These are phyloP conservation scores for Akanthomyces uredinophilus DNA, from an alignment of 2,329 filamentous ascomycete genomes.

Conservation along the genomic window DNA sequence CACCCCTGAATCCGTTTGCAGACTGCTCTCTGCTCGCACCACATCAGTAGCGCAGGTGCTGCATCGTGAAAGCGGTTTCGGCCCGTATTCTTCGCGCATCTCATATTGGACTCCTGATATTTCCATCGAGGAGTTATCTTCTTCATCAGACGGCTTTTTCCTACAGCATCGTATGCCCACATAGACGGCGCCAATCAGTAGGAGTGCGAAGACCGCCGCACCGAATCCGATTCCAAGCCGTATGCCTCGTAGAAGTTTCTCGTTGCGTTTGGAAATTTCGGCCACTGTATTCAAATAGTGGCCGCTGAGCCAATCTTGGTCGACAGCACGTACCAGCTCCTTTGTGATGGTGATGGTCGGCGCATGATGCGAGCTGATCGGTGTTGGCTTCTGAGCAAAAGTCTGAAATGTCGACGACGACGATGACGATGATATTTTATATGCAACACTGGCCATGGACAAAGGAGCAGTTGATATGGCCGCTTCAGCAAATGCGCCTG, in stretches of 20 bases:
- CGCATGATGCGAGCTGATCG: not conserved
- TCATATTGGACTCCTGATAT: conserved; percentile 12
- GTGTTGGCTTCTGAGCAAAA: not conserved
- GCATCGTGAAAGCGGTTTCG: conserved; percentile 6
- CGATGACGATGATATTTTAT: not conserved
- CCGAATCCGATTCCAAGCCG: conserved; percentile 28
- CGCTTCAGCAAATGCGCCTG: not conserved
- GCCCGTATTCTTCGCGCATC: conserved; percentile 9
- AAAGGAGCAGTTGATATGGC: not conserved
- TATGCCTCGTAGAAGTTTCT: conserved; percentile 25
- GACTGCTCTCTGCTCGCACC: not conserved
- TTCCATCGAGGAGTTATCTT: conserved; percentile 4
- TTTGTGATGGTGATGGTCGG: conserved; percentile 27
- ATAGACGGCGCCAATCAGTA: conserved; percentile 8
- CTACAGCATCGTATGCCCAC: conserved; percentile 9
- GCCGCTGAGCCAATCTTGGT: conserved; percentile 30
- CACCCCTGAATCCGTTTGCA: not conserved
- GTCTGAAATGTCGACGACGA: not conserved
- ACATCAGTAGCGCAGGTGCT: conserved; percentile 8
- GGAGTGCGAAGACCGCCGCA: conserved; percentile 7
- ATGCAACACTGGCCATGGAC: not conserved
- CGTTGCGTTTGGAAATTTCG: conserved; percentile 17
- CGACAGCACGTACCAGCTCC: conserved; percentile 33
- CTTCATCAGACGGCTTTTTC: conserved; percentile 1
- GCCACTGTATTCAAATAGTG: conserved; percentile 25